Base-by-base conservation (phyloP, 495 filamentous ascomycete genomes). In the Lepraria neglecta region DNA sequence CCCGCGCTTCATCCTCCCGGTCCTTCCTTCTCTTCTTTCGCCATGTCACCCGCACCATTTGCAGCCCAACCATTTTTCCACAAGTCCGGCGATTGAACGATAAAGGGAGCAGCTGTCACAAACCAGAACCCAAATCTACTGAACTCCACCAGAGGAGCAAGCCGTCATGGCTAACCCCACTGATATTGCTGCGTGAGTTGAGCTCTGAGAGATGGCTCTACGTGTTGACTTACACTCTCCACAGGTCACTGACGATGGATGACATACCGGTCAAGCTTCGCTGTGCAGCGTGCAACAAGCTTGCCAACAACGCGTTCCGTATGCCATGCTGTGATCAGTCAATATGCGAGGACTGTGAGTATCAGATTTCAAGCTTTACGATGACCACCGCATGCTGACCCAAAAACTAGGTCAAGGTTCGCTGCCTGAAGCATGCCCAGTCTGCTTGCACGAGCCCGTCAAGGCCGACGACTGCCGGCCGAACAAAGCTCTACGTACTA, bases 271-370 rank as follows among this genome's bases (percentile, higher is more conserved):
- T 89, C 68, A 97, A 97, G 82, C 82, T 97, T 56, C 84, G 91
- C 70, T 99, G 94, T 76, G 91, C 90, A 44, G 88, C 88, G 61
- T 97, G 94, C 75, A 94, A 86, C 72, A 90, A 88, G 70, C 79
- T 97, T 45, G 91, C 89, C n/a, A 76, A 92, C 62, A 92, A 96
- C 69, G 90, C 92, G 3, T 95, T 91, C 67, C 86, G 90, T 35
- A 76, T 96, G 12, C 91, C 92, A 7, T 99, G 94, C 73, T 99
- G 94, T 73, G 92, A 97, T 69, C 91, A 96, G 68, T 85, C 88
- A 28, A 95, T 97, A 60, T 97, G 95, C 75, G 89, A 92, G 69
- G 82, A 76, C 59, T 98, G 94, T 96, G 76, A 74, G 90, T 74
- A 51, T 27, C 15, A 40, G n/a, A 12, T 50, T 24, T 24, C 11